Base-by-base conservation (phyloP, 2,329 filamentous ascomycete species). In the Nectriaceae sp. region DNA sequence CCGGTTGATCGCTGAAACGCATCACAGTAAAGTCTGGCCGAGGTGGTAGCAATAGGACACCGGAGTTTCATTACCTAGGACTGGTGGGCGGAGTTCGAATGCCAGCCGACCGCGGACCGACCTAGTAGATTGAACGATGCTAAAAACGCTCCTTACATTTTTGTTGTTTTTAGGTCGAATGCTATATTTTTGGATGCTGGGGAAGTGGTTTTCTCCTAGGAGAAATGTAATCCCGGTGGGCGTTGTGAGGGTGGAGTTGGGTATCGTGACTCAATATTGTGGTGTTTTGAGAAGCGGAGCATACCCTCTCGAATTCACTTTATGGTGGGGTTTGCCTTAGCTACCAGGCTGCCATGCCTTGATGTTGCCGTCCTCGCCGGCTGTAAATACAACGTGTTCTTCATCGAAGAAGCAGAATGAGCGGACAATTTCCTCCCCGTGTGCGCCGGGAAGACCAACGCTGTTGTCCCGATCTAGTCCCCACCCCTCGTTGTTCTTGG, bases 401-500 rank as follows among this genome's bases (percentile, higher is more conserved):
- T 82, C 74, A 52, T 86, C 83, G 49, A 83, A 76, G 63, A 86
- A 83, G 65, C 80, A 84, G 59, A 85, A 86, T 13, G 79, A 76
- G 35, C 83, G 74, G 36, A 87, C 79, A 56, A 88, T 76, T 57
- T 88, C 84, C 3, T 77, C 77, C 0, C 82, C 80, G 62, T 88
- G 85, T 4, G 79, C 84, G 0, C 83, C 83, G 0, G 76, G 76
- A 42, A 88, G 64, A n/a, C 75, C 76, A 21, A 87, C 83, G 47
- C 75, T 78, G 11, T 76, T 76, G 15, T 75, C 74, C n/a, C 69
- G 69, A 52, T 80, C 78, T 49, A 87, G 67, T 2, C 64, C 65
- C 84, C 84, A 87, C 39, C 66, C 50, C n/a, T 61, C 54, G 8
- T 55, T 62, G 18, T 66, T 70, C 50, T 76, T 80, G 20, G 77